Base-by-base conservation (phyloP, 78 protist genomes). In the Dictyostelium purpureum region DNA sequence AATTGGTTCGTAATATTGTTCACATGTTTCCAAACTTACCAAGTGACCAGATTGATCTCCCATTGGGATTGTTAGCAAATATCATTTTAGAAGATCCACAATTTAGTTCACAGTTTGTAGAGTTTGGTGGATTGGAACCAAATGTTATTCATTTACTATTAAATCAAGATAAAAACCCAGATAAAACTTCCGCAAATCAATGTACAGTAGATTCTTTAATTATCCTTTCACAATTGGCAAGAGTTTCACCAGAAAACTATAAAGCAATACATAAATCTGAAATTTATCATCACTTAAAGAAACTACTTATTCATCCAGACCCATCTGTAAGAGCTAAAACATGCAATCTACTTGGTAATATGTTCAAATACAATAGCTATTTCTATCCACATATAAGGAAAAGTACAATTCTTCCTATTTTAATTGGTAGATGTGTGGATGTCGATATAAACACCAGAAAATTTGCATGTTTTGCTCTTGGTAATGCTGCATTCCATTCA, bases 381-480 rank as follows among this genome's bases (percentile, higher is more conserved):
- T 97, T 96, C 81, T 96, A 96, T 85, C 90, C 19, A 11, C 69
- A 21, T 37, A 31, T 96, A 7, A 7, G 24, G 26, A 85, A 70
- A 56, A 40, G 28, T 57, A 87, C 61, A 21, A 38, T 90, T 11
- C 21, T 96, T 12, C 89, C 89, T 1, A 69, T 37, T 4, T 26
- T 96, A 26, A 51, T 89, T 40, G 10, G 6, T 16, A 7, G 94
- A 37, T 91, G 96, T 49, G 2, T 16, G 1, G 96, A 89, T 75
- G 26, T 79, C 0, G 96, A 96, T 82, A 24, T 51, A n/a, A 33
- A 43, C 26, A 88, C 96, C 4, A 59, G 97, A 56, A 96, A 97
- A 87, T 96, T 95, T 54, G 99, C 99, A 9, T 94, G 96, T 77
- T 96, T 97, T 37, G 99, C 99, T 3, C 2, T 97, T 21, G 98